A percentile compares a stretch with the other conserved stretches of the same genome.
Conservation (phyloP, 1,139 yeast species). For the Saccharomyces pastorianus region DNA sequence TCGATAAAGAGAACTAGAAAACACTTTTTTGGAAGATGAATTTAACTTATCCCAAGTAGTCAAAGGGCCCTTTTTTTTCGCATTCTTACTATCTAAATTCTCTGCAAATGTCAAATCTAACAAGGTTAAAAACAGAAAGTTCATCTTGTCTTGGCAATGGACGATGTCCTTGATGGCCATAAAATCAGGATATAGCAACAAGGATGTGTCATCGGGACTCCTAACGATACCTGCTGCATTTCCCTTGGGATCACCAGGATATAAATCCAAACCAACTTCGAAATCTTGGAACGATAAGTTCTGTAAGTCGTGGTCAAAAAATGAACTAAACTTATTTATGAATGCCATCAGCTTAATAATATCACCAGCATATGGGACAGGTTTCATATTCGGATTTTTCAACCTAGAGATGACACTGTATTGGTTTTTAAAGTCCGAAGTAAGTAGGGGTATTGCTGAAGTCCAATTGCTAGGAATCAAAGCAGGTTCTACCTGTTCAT, state of each 20-base stretch:
- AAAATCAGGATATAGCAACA: slow-evolving; percentile 23
- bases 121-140: slow-evolving; percentile 24
- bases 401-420: slow-evolving; percentile 26
- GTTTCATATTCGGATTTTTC: slow-evolving; percentile 28
- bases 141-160: slow-evolving; percentile 27
- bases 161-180: slow-evolving; percentile 25
- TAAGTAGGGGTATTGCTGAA: slow-evolving; percentile 22
- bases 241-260: slow-evolving; percentile 18
- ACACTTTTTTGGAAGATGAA: slow-evolving; percentile 15
- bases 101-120: slow-evolving; percentile 22
- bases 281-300: slow-evolving; percentile 42
- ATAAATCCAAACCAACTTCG: slow-evolving; percentile 42
- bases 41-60: slow-evolving; percentile 13
- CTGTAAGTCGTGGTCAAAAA: slow-evolving; percentile 31
- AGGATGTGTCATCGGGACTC: slow-evolving; percentile 4
- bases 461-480: slow-evolving; percentile 21
- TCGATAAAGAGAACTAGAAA: slow-evolving; percentile 36
- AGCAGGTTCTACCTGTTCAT: slow-evolving; percentile 15
- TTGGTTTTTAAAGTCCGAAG: slow-evolving; percentile 25
- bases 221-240: slow-evolving; percentile 10
- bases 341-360: slow-evolving; percentile 39
- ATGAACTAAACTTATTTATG: slow-evolving; percentile 37
- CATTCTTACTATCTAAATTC: slow-evolving; percentile 19
- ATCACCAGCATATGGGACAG: slow-evolving; percentile 41
- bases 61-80: slow-evolving; percentile 27